Evolutionary conservation across 2,329 filamentous ascomycete genomes (phyloP), one percentile per base, ranked within the genome.

Genomic region (Ophiostoma montium): DNA sequence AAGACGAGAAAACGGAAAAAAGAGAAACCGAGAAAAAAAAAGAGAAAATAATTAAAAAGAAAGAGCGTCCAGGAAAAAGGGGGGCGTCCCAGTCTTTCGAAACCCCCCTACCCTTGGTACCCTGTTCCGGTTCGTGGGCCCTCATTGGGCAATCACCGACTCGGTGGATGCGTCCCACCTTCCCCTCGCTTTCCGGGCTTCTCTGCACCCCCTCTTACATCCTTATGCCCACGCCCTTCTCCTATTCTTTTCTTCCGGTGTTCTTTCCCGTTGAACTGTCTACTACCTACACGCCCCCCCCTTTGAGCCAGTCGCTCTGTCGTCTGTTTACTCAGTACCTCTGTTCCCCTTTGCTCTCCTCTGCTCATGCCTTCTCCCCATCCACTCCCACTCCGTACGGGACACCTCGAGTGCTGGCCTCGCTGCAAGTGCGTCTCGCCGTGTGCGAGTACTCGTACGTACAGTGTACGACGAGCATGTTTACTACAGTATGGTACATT

Each of bases 81-180:
- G 36, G 46, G 41, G 33, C 32, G 18, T 51, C 47, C 53, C 50
- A 54, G 49, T 56, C 48, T 55, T 55, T 49, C 36, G 48, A 48
- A 51, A 41, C 46, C 50, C 53, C 38, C 52, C 39, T 48, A 39
- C 49, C 48, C 21, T 43, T n/a, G 19, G 27, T 27, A 60, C 59
- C 61, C 63, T 67, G 61, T 61, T 59, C 63, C 58, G 62, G 59
- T 64, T 63, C 59, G 63, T 73, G 70, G 70, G 57, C 62, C 67
- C 70, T 66, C 61, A 71, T 76, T 74, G 67, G 72, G 70, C 65
- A 70, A 64, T 60, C 59, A 63, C 63, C 66, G 63, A 62, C 57
- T 53, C 31, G 63, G 66, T 65, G 63, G 52, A 23, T 53, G 56
- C 52, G 54, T 65, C 59, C 46, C 65, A 63, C 8, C 8, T 27